Conservation (phyloP, 257 asterid species). For the Nicotiana tabacum region DNA sequence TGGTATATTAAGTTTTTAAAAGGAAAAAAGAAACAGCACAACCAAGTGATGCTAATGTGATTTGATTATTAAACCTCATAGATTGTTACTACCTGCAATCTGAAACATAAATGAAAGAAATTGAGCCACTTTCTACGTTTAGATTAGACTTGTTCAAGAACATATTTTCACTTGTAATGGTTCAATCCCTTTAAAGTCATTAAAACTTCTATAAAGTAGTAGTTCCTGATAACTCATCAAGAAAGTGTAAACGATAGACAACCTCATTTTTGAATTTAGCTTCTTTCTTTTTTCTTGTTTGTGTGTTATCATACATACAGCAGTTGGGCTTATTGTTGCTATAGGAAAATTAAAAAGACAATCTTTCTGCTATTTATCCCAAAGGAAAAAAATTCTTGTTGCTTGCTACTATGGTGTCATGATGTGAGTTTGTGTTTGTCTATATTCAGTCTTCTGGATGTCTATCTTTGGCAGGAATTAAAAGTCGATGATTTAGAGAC, state of each 20-base stretch:
- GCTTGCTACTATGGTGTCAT: not conserved
- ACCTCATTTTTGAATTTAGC: not conserved
- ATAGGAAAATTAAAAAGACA: not conserved
- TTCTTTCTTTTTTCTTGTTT: not conserved
- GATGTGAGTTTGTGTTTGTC: not conserved
- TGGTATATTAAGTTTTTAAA: not conserved
- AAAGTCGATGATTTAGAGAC: constrained; percentile 72
- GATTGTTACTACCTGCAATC: not conserved
- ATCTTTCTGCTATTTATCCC: not conserved
- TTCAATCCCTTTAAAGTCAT: not conserved
- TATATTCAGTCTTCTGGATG: constrained; percentile 8
- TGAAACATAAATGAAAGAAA: not conserved
- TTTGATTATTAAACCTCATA: not conserved
- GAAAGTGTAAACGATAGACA: not conserved
- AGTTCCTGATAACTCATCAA: not conserved
- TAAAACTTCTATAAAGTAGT: not conserved
- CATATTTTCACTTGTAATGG: not conserved
- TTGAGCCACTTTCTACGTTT: not conserved
- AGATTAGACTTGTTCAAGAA: not conserved
- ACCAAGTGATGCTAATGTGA: not conserved
- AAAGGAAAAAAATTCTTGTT: not conserved
- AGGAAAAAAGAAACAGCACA: not conserved
- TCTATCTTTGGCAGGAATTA: constrained; percentile 46
- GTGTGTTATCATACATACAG: not conserved
- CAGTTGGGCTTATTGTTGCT: not conserved